Evolutionary conservation across 768 basidiomycete genomes (phyloP), one percentile per base, ranked within the genome.

Genomic region (Nevesoporus exiguus): DNA sequence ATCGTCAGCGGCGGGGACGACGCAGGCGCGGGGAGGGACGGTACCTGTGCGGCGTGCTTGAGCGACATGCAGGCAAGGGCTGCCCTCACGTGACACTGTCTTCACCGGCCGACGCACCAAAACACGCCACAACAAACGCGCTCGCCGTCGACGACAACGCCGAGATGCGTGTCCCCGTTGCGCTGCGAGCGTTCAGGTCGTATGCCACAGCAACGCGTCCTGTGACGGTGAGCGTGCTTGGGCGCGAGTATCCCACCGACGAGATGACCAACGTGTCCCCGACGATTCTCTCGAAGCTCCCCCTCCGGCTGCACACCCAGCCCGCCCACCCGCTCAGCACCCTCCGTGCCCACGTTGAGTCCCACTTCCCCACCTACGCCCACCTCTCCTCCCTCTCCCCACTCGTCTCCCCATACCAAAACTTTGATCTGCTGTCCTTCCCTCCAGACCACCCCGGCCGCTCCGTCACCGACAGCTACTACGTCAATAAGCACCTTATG

Each of bases 371-470:
- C 6, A 73, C 82, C 51, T 93, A 85, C 70, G 72, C 83, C 14
- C 84, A 88, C 56, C 73, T 91, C 42, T 83, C 86, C 13, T 86
- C 90, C 21, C 76, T 91, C 55, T 89, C 93, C 2, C 93, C 97
- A 2, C 74, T 98, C 56, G 97, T 99, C 50, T 86, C 93, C 3
- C 91, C 93, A 2, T 77, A 77, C 67, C 84, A 94, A 71, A 99
- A 95, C 74, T 99, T 99, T 70, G 97, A 99, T 72, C 91, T 96
- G 61, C 85, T 99, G 30, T 93, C 92, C 4, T 98, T 99, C 73
- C 87, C 96, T 0, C 63, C 74, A 14, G 94, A 98, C 75, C 97
- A 99, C 69, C 94, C 96, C 1, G 96, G 97, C 17, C 84, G 97
- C 55, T 79, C 88, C 22, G 76, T 84, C 42, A 91, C 90, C 40